Base-by-base conservation (phyloP, 805 yeast genomes). In the Wickerhamomyces pijperi region DNA sequence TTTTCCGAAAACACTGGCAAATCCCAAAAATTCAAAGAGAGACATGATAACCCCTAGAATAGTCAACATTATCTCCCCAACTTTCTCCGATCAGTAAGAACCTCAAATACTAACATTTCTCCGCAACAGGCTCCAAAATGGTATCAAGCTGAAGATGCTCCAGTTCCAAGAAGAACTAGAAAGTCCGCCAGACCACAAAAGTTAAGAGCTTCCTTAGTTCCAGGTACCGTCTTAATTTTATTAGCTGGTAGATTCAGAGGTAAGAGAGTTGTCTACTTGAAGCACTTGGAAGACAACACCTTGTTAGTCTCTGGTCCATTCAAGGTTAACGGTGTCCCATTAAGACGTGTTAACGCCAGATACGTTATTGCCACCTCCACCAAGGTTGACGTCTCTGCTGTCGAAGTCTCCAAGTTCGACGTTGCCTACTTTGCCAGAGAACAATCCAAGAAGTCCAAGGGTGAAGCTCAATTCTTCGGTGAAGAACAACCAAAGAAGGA, bases 211-310 rank as follows among this genome's bases (percentile, higher is more conserved):
- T 82, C 96, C 50, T 76, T 90, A 63, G 94, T 83, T 56, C 97
- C 97, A 70, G 98, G 98, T 68, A 83, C 97, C 63, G 97, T 90
- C 56, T 76, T 92, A 67, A 90, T 90, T 70, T 74, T 90, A 68
- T 79, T 90, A 66, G 97, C 97, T 61, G 98, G 98, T 67, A 86
- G 96, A 73, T 90, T 87, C 94, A 85, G 98, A 74, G 98, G 98
- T 70, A 92, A 90, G 85, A 88, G 97, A 76, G 98, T 92, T 60
- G 97, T 90, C 53, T 83, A 82, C 82, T 81, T 90, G 68, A 90
- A 90, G 82, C 72, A 82, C 70, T 78, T 92, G 65, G 95, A 87
- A 74, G 97, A 92, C 80, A 85, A 86, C 86, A 90, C 97, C 52
- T 75, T 90, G 61, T 82, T 90, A 64, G 95, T 90, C 50, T 73